Evolutionary conservation across 306 rosid species (phyloP), one percentile per base, ranked within the genome.

Genomic region (Medicago truncatula): DNA sequence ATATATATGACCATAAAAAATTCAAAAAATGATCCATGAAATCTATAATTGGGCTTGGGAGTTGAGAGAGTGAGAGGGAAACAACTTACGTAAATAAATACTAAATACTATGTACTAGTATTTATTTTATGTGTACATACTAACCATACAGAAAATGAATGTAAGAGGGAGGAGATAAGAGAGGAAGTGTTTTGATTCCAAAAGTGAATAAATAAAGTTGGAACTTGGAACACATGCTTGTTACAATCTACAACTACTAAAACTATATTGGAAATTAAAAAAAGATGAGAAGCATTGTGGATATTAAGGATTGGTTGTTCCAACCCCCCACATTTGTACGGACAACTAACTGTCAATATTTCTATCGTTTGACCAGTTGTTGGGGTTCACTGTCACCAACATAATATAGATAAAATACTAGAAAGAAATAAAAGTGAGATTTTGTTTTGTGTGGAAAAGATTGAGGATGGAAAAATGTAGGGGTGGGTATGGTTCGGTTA

Each of bases 261-360:
- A 31, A 61, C 8, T 14, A 5, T 34, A 34, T 5, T 34, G 7
- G 38, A 34, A 4, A 34, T 34, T 34, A 61, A 28, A 60, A 7
- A 31, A 9, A 43, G 7, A 61, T 61, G 67, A 61, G 67, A 61
- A 61, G 18, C n/a, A 11, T 17, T 65, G 70, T 16, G 38, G 0
- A 52, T 52, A 0, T n/a, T 52, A 7, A 21, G 34, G 70, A 21
- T 43, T 43, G 72, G 72, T 67, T 7, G 72, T 21, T 43, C 36
- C 72, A 67, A 44, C 72, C 57, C 39, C 72, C 72, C 72, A 44
- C 36, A 8, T 21, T 0, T 44, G 72, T 67, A 23, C 72, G 39
- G 20, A 21, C 72, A 67, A 67, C 72, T 44, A 67, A 44, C 72
- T 7, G 57, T 67, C 56, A 41, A 23, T 14, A 8, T 23, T 58